A percentile compares a stretch with the other conserved stretches of the same genome.
These are phyloP conservation scores for Nitzschia inconspicua DNA, from an alignment of 108 stramenopile genomes.

Conservation along the genomic window DNA sequence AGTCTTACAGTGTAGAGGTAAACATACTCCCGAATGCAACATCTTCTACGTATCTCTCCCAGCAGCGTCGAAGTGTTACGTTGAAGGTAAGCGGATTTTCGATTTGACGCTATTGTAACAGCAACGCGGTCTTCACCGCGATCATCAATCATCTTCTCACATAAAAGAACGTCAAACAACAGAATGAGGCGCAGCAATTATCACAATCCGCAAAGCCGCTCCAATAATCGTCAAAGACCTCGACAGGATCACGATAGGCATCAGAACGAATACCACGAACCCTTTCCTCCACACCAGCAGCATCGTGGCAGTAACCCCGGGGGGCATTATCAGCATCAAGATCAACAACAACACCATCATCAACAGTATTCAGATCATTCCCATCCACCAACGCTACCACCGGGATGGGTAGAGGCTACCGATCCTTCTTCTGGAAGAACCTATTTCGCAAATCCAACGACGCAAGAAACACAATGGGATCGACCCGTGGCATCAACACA, in stretches of 20 bases:
- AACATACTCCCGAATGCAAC: no score
- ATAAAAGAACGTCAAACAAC: no score
- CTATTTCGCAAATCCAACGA: constrained; percentile 47
- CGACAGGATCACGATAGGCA: not conserved
- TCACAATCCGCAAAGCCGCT: constrained; percentile 37
- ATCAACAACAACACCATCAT: not conserved
- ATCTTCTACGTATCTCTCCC: no score
- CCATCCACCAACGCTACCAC: constrained; percentile 15
- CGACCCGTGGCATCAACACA: constrained; percentile 11
- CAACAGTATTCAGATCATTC: not conserved
- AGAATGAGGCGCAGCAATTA: no score
- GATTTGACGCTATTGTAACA: no score
- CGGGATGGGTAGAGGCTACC: constrained; percentile 42
- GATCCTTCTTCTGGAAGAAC: constrained; percentile 41
- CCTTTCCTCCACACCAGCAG: not conserved
- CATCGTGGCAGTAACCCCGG: not conserved
- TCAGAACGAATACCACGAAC: not conserved
- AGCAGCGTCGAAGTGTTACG: no score
- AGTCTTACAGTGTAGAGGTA: no score
- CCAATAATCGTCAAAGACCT: constrained; percentile 62
- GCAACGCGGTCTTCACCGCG: no score
- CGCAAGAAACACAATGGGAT: constrained; percentile 51
- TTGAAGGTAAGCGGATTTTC: no score
- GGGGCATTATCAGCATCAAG: no score
- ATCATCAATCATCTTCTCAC: no score